A percentile compares a stretch with the other conserved stretches of the same genome.
Conservation (phyloP, 2,329 filamentous ascomycete genomes). For the Cadophora malorum region DNA sequence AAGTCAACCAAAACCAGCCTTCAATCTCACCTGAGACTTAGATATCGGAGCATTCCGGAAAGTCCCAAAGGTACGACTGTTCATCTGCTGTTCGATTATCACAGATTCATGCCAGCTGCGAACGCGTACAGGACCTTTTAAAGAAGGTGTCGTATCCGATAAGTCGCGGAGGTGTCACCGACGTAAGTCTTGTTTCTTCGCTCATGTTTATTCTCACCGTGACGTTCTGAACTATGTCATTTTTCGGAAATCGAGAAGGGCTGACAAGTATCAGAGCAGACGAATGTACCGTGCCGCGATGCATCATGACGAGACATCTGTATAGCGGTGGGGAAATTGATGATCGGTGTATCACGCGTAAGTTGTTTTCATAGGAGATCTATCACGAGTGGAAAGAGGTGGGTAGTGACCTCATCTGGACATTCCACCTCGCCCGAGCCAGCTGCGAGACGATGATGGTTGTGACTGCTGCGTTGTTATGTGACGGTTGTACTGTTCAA, state of each 20-base stretch:
- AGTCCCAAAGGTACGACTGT: too few species aligned
- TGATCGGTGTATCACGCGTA: not conserved
- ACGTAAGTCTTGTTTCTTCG: not conserved
- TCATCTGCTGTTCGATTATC: not conserved
- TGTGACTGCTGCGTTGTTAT: too few species aligned
- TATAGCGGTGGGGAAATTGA: not conserved
- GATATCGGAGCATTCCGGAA: too few species aligned
- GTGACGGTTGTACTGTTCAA: too few species aligned
- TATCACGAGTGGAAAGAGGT: too few species aligned
- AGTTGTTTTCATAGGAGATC: too few species aligned
- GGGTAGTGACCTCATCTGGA: too few species aligned
- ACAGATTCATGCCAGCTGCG: not conserved
- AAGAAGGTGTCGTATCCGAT: not conserved
- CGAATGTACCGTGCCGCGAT: not conserved
- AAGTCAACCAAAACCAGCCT: not conserved
- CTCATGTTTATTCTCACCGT: not conserved
- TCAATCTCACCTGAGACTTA: too few species aligned
- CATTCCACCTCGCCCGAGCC: too few species aligned
- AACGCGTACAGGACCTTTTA: not conserved
- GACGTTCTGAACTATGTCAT: too few species aligned
- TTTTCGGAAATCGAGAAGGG: not conserved
- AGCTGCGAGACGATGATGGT: too few species aligned
- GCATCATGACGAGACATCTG: not conserved
- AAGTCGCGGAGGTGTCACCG: not conserved
- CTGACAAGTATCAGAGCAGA: not conserved